phyloP scores from a whole-genome alignment of 176 grass and related monocot genomes.

The Oryza rufipogon region DNA sequence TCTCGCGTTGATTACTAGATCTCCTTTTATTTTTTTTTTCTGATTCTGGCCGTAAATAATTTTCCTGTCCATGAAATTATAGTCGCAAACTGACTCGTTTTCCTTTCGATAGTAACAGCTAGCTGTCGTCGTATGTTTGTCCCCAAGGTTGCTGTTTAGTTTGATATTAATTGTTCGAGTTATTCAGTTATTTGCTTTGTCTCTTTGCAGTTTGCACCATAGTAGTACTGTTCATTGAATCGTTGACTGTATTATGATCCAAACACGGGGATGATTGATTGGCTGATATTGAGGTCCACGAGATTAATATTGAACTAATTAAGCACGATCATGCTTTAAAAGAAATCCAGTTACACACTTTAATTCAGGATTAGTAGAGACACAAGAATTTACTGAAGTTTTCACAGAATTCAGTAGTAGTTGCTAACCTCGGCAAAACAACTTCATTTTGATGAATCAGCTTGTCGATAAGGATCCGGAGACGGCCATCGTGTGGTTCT shows the following conservation, averaged over 20 bases:
- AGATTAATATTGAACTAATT: neutral
- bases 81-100: neutral
- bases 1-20: neutral
- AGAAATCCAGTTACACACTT: neutral
- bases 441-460: conserved; percentile 39
- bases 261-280: neutral
- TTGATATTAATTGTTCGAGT: conserved; percentile 13
- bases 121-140: neutral
- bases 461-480: conserved; percentile 86
- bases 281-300: neutral
- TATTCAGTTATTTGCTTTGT: conserved; percentile 14
- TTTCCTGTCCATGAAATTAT: neutral
- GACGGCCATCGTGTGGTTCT: conserved; percentile 82
- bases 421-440: neutral
- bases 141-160: neutral
- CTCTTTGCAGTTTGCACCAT: neutral
- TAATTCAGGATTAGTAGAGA: neutral
- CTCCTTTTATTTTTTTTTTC: neutral
- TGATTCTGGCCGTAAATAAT: neutral
- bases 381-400: neutral
- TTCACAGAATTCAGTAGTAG: neutral
- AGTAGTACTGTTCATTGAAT: neutral
- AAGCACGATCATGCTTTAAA: neutral
- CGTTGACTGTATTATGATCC: neutral
- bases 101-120: neutral